These are phyloP conservation scores for Skeletonema menzelii DNA, from an alignment of 108 stramenopile species.

Conservation along the genomic window DNA sequence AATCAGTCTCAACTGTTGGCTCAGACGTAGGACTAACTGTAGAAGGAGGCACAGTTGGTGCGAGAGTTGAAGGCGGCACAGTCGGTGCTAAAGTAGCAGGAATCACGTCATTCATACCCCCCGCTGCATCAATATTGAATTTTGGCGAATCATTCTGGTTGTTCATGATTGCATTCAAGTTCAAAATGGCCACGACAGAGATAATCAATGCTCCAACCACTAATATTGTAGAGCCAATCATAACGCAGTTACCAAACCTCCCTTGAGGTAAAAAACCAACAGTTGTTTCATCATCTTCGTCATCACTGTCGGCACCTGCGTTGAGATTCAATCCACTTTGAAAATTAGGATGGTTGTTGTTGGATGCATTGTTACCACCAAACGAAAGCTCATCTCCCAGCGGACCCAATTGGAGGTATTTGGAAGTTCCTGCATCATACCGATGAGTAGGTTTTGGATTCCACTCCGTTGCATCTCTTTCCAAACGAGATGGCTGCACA, in stretches of 20 bases:
- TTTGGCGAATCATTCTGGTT: neutral
- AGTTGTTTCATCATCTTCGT: slow-evolving; percentile 1
- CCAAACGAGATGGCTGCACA: neutral
- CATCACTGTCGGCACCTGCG: neutral
- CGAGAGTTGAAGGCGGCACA: neutral
- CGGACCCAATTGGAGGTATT: slow-evolving; percentile 18
- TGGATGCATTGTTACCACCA: neutral
- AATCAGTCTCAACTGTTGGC: neutral
- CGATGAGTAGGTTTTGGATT: neutral
- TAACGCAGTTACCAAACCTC: neutral
- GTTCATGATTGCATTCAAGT: neutral
- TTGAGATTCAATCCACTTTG: neutral
- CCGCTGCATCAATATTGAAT: neutral
- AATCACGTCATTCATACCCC: neutral
- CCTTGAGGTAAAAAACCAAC: neutral
- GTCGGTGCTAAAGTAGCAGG: neutral
- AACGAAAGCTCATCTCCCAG: slow-evolving; percentile 34
- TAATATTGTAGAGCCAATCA: neutral
- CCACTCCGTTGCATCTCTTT: neutral
- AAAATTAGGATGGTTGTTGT: neutral
- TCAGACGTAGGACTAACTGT: neutral
- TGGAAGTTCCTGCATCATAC: neutral
- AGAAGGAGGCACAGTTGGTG: neutral
- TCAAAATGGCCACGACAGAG: neutral
- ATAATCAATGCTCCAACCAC: neutral